Base-by-base conservation (phyloP, 31 red algal species). In the Odonthalia washingtoniensis region DNA sequence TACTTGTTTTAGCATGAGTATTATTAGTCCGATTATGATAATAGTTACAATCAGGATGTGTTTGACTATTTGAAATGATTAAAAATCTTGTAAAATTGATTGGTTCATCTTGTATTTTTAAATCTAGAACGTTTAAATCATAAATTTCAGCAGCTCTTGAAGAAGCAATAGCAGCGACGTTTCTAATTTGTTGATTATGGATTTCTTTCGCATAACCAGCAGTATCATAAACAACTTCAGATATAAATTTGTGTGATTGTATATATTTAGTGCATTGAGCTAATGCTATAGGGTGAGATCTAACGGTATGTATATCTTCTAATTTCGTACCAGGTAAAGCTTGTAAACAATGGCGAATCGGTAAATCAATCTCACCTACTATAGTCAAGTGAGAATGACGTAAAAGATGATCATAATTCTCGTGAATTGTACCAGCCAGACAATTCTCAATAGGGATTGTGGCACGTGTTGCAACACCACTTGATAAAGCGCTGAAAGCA, bases 61-160 rank as follows among this genome's bases (percentile, higher is more conserved):
- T 39, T 34, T 57, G 39, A 3, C 79, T 27, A 42, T 75, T 88
- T 3, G 94, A 81, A 39, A 99, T 66, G 21, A 99, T 81, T 34
- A 99, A 89, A 83, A 99, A 99, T 70, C 97, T 91, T 0, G 97
- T 99, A 80, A 83, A 99, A 72, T 99, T 99, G 16, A 82, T 77
- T 31, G 80, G 40, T 33, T 96, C 92, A 63, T 99, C 95, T 82
- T 96, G 91, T 42, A 99, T 96, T 39, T 83, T 94, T 57, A 93
- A 87, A 16, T 46, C 92, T 16, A 99, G 49, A 4, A 99, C 73
- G 24, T 90, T 74, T 44, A 99, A 80, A 44, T 89, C 89, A 74
- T 99, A 99, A 32, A 96, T 89, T 41, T 95, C 84, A 3, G 93
- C 97, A 0, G 97, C 97, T 16, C 95, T 74, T 12, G 73, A 46